phyloP scores from a whole-genome alignment of 2,329 filamentous ascomycete genomes.

The Cryphonectria parasitica region DNA sequence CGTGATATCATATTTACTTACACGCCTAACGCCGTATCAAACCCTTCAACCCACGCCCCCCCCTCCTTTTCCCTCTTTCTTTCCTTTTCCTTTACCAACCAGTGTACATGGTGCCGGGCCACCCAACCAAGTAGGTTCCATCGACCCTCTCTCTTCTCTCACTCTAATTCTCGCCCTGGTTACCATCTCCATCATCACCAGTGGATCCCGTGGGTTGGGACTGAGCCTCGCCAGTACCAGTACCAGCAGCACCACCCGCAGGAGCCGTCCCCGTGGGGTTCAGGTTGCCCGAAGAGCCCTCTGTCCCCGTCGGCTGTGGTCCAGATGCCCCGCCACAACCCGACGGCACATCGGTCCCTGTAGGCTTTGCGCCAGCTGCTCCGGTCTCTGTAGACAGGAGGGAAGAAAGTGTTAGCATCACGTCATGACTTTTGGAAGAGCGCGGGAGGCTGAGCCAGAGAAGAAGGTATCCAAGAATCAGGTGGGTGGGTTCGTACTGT shows the following conservation, averaged over 20 bases:
- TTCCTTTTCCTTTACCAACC: neutral
- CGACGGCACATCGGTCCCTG: neutral
- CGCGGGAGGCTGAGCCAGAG: neutral
- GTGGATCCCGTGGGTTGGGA: neutral
- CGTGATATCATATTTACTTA: neutral
- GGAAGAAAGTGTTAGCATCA: neutral
- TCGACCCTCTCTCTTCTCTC: neutral
- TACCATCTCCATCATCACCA: neutral
- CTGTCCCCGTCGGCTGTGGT: conserved; percentile 1
- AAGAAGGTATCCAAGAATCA: neutral
- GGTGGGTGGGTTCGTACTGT: neutral
- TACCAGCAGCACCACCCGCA: neutral
- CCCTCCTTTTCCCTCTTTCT: neutral
- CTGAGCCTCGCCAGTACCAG: neutral
- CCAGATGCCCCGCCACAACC: neutral
- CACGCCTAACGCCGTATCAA: neutral
- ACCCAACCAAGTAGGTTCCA: neutral
- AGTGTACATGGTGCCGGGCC: neutral
- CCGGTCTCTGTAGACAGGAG: neutral
- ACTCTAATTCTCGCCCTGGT: neutral
- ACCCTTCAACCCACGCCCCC: neutral
- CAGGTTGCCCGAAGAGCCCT: neutral
- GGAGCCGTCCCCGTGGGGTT: neutral
- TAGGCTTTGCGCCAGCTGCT: neutral
- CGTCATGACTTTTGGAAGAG: neutral